Evolutionary conservation across 176 grass and related monocot genomes (phyloP), one percentile per base, ranked within the genome.

Genomic region (Elaeis guineensis): DNA sequence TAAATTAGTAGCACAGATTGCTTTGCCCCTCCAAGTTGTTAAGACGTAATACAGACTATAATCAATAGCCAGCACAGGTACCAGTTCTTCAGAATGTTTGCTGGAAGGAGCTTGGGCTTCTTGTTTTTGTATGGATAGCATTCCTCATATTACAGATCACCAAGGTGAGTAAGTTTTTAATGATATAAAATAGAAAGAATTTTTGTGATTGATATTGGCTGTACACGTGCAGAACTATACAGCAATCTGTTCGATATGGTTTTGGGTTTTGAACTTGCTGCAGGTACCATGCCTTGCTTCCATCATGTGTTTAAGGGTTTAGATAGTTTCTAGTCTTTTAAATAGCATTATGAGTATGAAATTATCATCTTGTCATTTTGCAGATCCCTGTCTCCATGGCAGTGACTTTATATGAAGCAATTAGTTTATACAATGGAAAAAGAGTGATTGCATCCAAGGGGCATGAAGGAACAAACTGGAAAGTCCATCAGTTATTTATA

Each of bases 51-150:
- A 30, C 35, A 57, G 11, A 19, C 14, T 17, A 18, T 29, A 28
- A 44, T 44, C 35, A 44, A 11, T 44, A 44, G 14, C 35, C 5
- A 6, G 50, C 63, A 50, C 74, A 97, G 87, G 26, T 72, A n/a
- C 65, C 84, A 52, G 3, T 97, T 54, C 69, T 90, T 72, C 9
- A 77, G n/a, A 96, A 90, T 75, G 51, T 96, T 53, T 82, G 62
- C 62, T 85, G 83, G 92, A 90, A 88, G 73, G 83, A 96, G 57
- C 39, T 85, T 30, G 81, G 83, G 17, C 72, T 96, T 50, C 83
- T 96, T 29, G 53, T 73, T 3, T 81, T 90, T 50, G 92, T 91
- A 8, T 91, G 87, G 92, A 4, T 82, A 2, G 56, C 81, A 25
- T 91, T 97, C 70, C 92, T 97, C 25, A 69, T 4, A 26, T 67